Evolutionary conservation across 768 basidiomycete species (phyloP), one percentile per base, ranked within the genome.

Genomic region (Kwoniella pini): DNA sequence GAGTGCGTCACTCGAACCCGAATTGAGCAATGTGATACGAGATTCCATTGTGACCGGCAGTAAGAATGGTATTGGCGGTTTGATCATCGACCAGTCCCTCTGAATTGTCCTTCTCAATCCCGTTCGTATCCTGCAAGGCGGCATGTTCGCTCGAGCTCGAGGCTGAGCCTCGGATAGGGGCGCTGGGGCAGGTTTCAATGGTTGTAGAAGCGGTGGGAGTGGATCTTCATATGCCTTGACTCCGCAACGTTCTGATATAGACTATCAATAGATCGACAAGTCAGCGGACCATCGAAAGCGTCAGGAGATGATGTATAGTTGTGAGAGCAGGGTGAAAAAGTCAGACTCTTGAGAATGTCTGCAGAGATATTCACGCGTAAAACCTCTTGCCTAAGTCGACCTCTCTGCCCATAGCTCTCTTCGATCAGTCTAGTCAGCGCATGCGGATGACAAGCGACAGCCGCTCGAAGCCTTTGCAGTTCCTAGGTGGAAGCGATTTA

Each of bases 401-500:
- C 17, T 69, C 70, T 55, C 17, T 56, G 69, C 0, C 68, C 74
- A 52, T 72, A 75, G 0, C 42, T 43, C 15, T 67, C 65, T 42
- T 72, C 67, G 5, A 75, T 27, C 28, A 72, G 30, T 24, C 74
- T 53, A 10, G 26, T 12, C 19, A 72, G 45, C 4, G 71, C 74
- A 67, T 75, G 74, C 3, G 67, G 69, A 56, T 72, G 69, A 52
- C 61, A 64, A 21, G 67, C 65, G 3, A 70, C 69, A 7, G 74
- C 74, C 9, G 70, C 70, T 19, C 64, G 53, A 0, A 75, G 55
- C 17, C 59, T 36, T 17, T 60, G 56, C 2, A 75, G 48, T 31
- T 63, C 61, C 70, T 75, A 36, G n/a, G n/a, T n/a, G n/a, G n/a
- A n/a, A n/a, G n/a, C n/a, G n/a, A n/a, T n/a, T n/a, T n/a, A n/a